These are phyloP conservation scores for Aspergillus panamensis DNA, from an alignment of 495 filamentous ascomycete genomes.

Conservation along the genomic window DNA sequence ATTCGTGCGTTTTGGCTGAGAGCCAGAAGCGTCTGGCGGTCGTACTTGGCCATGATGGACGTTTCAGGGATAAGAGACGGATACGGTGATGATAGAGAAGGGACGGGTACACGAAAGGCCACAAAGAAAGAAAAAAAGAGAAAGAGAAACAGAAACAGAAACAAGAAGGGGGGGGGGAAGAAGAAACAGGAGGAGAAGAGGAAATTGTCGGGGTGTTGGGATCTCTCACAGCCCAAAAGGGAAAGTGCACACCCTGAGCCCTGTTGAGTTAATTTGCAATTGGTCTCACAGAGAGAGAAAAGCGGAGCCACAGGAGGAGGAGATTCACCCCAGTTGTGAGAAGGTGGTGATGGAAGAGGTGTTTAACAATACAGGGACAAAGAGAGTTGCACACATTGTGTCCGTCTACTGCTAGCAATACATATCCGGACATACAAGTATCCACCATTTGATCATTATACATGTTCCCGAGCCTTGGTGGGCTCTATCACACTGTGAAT, in stretches of 20 bases:
- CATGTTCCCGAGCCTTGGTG: slow-evolving; percentile 34
- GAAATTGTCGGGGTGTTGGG: slow-evolving; percentile 3
- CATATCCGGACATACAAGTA: background rate
- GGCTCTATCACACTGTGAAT: slow-evolving; percentile 30
- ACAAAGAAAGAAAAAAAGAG: background rate
- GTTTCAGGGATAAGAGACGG: slow-evolving; percentile 3
- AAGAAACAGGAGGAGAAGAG: background rate
- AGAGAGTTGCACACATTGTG: background rate
- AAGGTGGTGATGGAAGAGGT: background rate
- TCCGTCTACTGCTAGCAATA: background rate
- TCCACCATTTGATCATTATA: slow-evolving; percentile 16
- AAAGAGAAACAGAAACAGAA: background rate
- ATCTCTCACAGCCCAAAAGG: background rate
- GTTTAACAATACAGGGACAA: background rate
- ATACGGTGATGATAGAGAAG: background rate
- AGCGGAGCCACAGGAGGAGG: too few species aligned
- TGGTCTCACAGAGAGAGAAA: too few species aligned
- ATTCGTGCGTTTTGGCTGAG: slow-evolving; percentile 31
- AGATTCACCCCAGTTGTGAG: too few species aligned
- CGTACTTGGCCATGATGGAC: slow-evolving; percentile 35
- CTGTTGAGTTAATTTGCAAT: background rate
- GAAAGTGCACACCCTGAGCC: slow-evolving; percentile 7
- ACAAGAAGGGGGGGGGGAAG: background rate
- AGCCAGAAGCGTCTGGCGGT: slow-evolving; percentile 37
- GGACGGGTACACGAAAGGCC: background rate